Conservation (phyloP, 495 filamentous ascomycete species). For the Amphirosellinia nigrospora region DNA sequence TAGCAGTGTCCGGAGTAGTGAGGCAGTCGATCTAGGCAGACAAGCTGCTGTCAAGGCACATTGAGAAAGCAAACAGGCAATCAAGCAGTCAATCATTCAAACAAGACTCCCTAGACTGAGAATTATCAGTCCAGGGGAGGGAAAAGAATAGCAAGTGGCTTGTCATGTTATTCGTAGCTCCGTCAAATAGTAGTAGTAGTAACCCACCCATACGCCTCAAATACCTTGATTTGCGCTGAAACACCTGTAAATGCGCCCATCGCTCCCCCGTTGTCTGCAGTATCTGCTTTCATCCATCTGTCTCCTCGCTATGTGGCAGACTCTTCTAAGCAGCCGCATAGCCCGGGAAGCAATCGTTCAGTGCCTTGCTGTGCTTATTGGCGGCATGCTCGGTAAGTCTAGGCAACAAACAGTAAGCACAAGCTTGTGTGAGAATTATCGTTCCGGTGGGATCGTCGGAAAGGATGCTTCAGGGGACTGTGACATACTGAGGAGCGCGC, state of each 20-base stretch:
- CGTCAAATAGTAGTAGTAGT: slow-evolving; percentile 11
- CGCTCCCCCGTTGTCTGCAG: neutral
- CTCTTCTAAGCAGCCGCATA: slow-evolving; percentile 36
- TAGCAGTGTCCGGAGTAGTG: slow-evolving; percentile 23
- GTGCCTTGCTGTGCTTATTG: slow-evolving; percentile 61
- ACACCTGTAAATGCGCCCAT: slow-evolving; percentile 29
- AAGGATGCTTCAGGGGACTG: neutral
- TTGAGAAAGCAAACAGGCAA: slow-evolving; percentile 29
- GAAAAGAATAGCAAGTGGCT: neutral
- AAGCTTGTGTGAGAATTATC: neutral
- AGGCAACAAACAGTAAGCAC: slow-evolving; percentile 1
- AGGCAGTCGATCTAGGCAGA: slow-evolving; percentile 33
- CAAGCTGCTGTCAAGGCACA: slow-evolving; percentile 49
- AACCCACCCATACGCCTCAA: slow-evolving; percentile 24
- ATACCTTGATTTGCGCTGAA: slow-evolving; percentile 15
- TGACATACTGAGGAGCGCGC: slow-evolving; percentile 56
- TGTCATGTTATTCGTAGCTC: slow-evolving; percentile 23
- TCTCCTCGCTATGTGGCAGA: neutral
- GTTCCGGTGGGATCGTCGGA: neutral
- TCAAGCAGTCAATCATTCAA: too few relatives aligned
- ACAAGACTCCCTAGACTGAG: neutral
- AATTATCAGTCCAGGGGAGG: neutral
- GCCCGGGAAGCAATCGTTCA: slow-evolving; percentile 60
- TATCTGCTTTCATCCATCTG: neutral
- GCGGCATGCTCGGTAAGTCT: slow-evolving; percentile 59